Base-by-base conservation (phyloP, 176 grass and related monocot species). In the Avena insularis region DNA sequence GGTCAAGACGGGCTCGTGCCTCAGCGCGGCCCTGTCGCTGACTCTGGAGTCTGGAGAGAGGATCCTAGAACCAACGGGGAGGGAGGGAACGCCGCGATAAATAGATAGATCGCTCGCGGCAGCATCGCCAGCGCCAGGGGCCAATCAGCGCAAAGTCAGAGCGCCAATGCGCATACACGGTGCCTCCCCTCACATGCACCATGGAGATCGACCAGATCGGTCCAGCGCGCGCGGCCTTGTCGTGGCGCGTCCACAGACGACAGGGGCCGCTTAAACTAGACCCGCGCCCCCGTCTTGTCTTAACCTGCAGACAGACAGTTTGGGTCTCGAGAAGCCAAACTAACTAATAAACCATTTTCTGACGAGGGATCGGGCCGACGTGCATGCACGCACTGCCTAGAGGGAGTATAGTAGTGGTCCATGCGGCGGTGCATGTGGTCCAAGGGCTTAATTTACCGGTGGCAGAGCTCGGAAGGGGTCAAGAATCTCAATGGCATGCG, bases 131-230 rank as follows among this genome's bases (percentile, higher is more conserved):
- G 61, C 2, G 46, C 7, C 3, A 38, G 53, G 23, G 65, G 76
- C 89, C 85, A 84, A 90, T 90, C 65, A 6, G 85, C 89, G 80
- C 17, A 9, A 66, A 58, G 85, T 90, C 89, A 90, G 78, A 62
- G 3, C 9, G 19, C 55, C 56, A 58, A 8, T 57, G 54, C 17
- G 6, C 6, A 59, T 38, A 38, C 36, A 38, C 25, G 25, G 36
- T 3, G 36, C 38, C 38, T 40, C 38, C 57, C 6, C 15, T 54
- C 88, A 81, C 88, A 67, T 43, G 40, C 6, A 8, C 6, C 40
- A 43, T 27, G 19, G 59, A 62, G 59, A 63, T 63, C 60, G 60
- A 27, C 9, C 74, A 58, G 75, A 23, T 64, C 23, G 63, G 20
- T 5, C 83, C 23, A 45, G 75, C 61, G 61, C 14, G 40, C 51